Evolutionary conservation across 768 basidiomycete species (phyloP), one percentile per base, ranked within the genome.

Genomic region (Psilocybe azurescens): DNA sequence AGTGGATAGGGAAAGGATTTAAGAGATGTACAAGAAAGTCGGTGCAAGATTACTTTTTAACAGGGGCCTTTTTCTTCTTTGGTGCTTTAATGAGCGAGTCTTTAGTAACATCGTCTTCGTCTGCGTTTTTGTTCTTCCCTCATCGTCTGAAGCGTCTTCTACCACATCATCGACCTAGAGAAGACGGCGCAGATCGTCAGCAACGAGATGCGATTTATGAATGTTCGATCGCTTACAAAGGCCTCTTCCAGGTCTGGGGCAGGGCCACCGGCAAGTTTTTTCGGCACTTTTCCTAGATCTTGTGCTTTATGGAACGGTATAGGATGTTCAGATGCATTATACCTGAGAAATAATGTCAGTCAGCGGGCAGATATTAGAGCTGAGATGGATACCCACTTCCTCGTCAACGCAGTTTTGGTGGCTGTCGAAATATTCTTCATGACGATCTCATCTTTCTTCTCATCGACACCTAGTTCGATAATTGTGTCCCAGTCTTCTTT

Each of bases 401-500:
- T 85, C 1, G 97, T 99, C 64, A 99, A 89, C 0, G 90, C 79
- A 0, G 90, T 76, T 79, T 99, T 99, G 49, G 90, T 89, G 0
- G 90, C 85, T 0, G 89, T 68, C 0, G 93, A 78, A 32, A 99
- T 94, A 76, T 90, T 91, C 80, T 97, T 97, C 69, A 92, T 75
- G 10, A 97, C 83, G 1, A 77, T 5, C 0, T 91, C 91, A 53
- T 93, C 93, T 60, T 85, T 86, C 70, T 88, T 84, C 5, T 90
- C 83, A 60, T 87, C 97, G 7, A 99, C 85, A 0, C 97, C 97
- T 8, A 99, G 84, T 72, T 99, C 97, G 56, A 99, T 86, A 56
- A 99, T 81, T 9, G 94, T 89, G 69, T 99, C 97, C 97, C 96
- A 99, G 70, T 99, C 97, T 30, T 99, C 97, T 65, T 91, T 93